Evolutionary conservation across 306 rosid species (phyloP), one percentile per base, ranked within the genome.

Genomic region (Trifolium dubium): DNA sequence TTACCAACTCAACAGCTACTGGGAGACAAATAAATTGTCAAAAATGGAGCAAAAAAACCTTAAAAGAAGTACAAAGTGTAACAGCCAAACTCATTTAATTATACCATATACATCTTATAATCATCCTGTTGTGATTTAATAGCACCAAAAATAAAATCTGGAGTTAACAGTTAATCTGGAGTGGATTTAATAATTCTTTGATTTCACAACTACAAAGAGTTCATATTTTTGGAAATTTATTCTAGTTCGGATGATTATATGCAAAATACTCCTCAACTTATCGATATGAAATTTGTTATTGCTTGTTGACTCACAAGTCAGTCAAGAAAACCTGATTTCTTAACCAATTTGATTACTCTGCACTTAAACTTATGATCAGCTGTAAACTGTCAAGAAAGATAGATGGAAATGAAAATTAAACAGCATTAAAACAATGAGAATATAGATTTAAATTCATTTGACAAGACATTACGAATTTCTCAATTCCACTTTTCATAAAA

Each of bases 291-390:
- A 58, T 9, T 66, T 81, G 44, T 56, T 56, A 49, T 40, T 54
- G 35, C 65, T 64, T 19, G 71, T 8, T 28, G 71, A 41, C 56
- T 47, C 7, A 8, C 11, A 39, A 14, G 40, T 50, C 35, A 44
- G 46, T 39, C 71, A 76, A 72, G 75, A 40, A 66, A 61, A 39
- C 66, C 39, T 29, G 34, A 46, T 60, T 39, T 62, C 32, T 49
- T 23, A 43, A 67, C 18, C 29, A 37, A 34, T 32, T 69, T 18
- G 76, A 34, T 14, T 28, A 73, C 66, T 15, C 32, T n/a, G 30
- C 31, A 35, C 63, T 50, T 56, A 34, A 68, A 46, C 46, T 58
- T 68, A 28, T 31, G 32, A 59, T 56, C 53, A 66, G 13, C 19
- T 23, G 12, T 66, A 30, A 67, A 44, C 34, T 23, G 41, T 64